phyloP scores from a whole-genome alignment of 2,329 filamentous ascomycete genomes.

The Pseudogymnoascus sp. region DNA sequence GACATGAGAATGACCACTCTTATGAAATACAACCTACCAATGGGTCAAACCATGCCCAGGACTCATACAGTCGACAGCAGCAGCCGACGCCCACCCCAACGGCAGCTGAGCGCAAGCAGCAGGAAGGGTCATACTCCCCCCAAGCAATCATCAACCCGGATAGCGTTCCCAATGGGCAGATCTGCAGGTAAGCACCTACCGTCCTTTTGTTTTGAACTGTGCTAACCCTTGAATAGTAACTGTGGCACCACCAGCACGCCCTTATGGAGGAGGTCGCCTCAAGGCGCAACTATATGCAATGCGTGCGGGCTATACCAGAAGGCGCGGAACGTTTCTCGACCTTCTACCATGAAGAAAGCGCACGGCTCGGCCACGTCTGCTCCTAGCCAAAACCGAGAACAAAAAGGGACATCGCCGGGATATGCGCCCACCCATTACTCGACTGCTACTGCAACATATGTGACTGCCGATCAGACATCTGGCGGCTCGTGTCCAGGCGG shows the following conservation, averaged over 20 bases:
- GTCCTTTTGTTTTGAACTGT: constrained; percentile 13
- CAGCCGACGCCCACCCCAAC: neutral
- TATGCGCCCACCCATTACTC: constrained; percentile 30
- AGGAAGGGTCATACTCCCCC: constrained; percentile 3
- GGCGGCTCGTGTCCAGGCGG: constrained; percentile 92
- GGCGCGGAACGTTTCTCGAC: constrained; percentile 81
- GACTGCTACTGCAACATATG: constrained; percentile 56
- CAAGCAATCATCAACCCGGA: constrained; percentile 10
- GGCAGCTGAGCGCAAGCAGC: neutral
- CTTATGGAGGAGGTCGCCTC: constrained; percentile 85
- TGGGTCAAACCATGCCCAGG: constrained; percentile 1
- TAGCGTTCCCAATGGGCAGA: constrained; percentile 46
- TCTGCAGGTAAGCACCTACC: constrained; percentile 56
- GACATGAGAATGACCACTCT: constrained; percentile 4
- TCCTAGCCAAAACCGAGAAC: constrained; percentile 18
- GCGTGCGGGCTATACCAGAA: constrained; percentile 93
- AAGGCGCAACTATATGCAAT: constrained; percentile 94
- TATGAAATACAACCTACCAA: neutral
- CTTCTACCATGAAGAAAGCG: constrained; percentile 80
- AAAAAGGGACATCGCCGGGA: constrained; percentile 25
- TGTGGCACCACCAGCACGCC: constrained; percentile 91
- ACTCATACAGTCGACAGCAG: neutral
- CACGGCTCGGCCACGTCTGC: constrained; percentile 38
- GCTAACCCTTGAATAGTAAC: constrained; percentile 54
- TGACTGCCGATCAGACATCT: constrained; percentile 64